Base-by-base conservation (phyloP, 768 basidiomycete species). In the Kwoniella mangroviensis region DNA sequence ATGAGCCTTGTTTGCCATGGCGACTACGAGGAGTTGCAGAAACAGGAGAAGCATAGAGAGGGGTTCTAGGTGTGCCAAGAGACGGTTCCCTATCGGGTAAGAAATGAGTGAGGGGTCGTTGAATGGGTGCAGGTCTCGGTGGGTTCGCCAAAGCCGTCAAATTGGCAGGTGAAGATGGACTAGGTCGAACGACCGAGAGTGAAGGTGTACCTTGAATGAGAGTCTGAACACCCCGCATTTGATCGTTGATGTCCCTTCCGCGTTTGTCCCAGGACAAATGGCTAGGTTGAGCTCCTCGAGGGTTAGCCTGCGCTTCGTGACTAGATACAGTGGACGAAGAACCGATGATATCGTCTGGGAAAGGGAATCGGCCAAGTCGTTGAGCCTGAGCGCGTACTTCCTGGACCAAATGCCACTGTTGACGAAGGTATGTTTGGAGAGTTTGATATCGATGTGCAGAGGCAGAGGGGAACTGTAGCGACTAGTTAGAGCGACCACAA, bases 381-480 rank as follows among this genome's bases (percentile, higher is more conserved):
- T 79, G 67, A n/a, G 76, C 75, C 55, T 77, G 73, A 3, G 68
- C 65, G n/a, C 74, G 68, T 41, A 77, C 70, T 41, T 81, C 78
- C 22, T 67, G 69, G 24, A 97, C 87, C 51, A 96, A 85, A 12
- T 88, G 86, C 68, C 89, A 87, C 77, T 98, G 96, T 1, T 91
- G 85, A 75, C 89, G 90, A 82, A 98, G 89, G 82, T 95, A 99
- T 2, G 85, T 85, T 67, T 90, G 88, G 6, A 99, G 85, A 3
- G 92, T 92, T 75, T 91, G 90, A 77, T 92, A 91, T 45, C 91
- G 89, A 43, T 94, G 90, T 4, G 90, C 86, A 13, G 94, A 92
- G 73, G 97, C 94, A 60, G 91, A 90, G 13, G 93, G 93, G 80
- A 93, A 98, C 96, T 98, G 73, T 21, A 53, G 40, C 19, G n/a